phyloP scores from a whole-genome alignment of 495 filamentous ascomycete genomes.

The Aspergillus homomorphus region DNA sequence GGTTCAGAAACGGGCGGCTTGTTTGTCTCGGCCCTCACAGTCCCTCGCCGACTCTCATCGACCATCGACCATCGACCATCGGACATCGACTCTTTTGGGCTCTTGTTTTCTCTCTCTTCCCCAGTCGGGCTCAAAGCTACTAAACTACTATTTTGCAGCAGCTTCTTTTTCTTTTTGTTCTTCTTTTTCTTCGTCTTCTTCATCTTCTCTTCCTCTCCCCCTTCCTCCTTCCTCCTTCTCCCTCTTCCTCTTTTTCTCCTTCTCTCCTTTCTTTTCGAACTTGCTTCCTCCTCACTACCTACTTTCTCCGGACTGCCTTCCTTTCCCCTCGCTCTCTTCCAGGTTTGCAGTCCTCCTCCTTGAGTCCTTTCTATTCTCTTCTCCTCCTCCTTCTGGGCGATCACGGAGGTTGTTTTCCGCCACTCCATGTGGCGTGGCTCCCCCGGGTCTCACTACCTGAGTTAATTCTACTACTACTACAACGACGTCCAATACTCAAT shows the following conservation, averaged over 20 bases:
- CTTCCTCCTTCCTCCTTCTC: slow-evolving; percentile 10
- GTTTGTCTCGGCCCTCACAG: slow-evolving; percentile 24
- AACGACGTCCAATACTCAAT: slow-evolving; percentile 18
- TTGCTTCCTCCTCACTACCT: neutral
- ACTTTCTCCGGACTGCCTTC: slow-evolving; percentile 7
- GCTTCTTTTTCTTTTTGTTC: slow-evolving; percentile 8
- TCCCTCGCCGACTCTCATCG: slow-evolving; percentile 4
- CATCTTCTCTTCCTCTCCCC: slow-evolving; percentile 9
- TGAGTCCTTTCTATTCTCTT: slow-evolving; percentile 7
- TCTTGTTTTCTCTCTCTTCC: slow-evolving; percentile 11
- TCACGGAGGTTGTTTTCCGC: slow-evolving; percentile 12
- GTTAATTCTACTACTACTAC: slow-evolving; percentile 6
- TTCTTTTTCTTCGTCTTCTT: slow-evolving; percentile 12
- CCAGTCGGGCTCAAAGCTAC: neutral
- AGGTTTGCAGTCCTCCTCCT: slow-evolving; percentile 3
- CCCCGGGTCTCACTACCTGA: slow-evolving; percentile 8
- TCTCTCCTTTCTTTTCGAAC: slow-evolving; percentile 11
- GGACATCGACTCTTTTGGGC: slow-evolving; percentile 20
- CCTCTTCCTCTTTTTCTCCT: slow-evolving; percentile 9
- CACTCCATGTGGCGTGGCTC: slow-evolving; percentile 19
- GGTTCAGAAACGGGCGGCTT: slow-evolving; percentile 16
- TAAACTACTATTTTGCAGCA: neutral
- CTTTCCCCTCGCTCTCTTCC: slow-evolving; percentile 1
- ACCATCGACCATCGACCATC: slow-evolving; percentile 14
- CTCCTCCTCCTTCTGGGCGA: slow-evolving; percentile 1